Conservation (phyloP, 371 early-diverging fungal genomes). For the Funneliformis caledonium region DNA sequence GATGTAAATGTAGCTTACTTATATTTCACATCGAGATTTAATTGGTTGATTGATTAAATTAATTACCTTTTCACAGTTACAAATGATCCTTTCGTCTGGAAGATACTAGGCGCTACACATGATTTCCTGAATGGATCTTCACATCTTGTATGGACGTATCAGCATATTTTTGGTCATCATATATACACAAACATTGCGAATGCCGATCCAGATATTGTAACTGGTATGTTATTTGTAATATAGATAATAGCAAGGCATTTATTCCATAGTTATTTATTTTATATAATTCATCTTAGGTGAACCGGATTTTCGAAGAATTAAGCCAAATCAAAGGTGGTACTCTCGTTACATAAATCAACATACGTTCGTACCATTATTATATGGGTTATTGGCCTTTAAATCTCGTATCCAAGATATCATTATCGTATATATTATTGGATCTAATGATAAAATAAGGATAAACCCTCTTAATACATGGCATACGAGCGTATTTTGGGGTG, state of each 20-base stretch:
- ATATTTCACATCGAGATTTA: neutral
- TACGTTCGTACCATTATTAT: conserved; percentile 56
- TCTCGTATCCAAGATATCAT: conserved; percentile 58
- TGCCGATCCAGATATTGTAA: conserved; percentile 61
- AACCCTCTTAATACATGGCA: conserved; percentile 56
- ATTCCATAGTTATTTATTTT: neutral
- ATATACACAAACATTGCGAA: conserved; percentile 62
- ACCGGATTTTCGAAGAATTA: conserved; percentile 61
- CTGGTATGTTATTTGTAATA: conserved; percentile 26
- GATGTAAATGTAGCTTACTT: neutral
- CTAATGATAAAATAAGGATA: conserved; percentile 56
- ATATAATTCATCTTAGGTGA: conserved; percentile 38
- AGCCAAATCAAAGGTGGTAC: conserved; percentile 57
- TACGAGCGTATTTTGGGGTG: conserved; percentile 57
- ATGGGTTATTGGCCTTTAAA: conserved; percentile 59
- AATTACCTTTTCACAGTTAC: conserved; percentile 44
- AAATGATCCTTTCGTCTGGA: conserved; percentile 59
- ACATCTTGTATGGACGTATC: conserved; percentile 60
- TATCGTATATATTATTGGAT: conserved; percentile 53
- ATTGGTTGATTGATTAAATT: conserved; percentile 2
- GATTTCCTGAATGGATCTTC: conserved; percentile 65
- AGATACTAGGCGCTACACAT: conserved; percentile 58
- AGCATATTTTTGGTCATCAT: conserved; percentile 66
- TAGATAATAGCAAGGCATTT: neutral
- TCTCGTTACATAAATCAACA: conserved; percentile 56